Percentiles rank a stretch among this genome's conserved stretches.
Evolutionary conservation across 1,284 basidiomycete species (phyloP).

Genomic region (Cyathus olla): DNA sequence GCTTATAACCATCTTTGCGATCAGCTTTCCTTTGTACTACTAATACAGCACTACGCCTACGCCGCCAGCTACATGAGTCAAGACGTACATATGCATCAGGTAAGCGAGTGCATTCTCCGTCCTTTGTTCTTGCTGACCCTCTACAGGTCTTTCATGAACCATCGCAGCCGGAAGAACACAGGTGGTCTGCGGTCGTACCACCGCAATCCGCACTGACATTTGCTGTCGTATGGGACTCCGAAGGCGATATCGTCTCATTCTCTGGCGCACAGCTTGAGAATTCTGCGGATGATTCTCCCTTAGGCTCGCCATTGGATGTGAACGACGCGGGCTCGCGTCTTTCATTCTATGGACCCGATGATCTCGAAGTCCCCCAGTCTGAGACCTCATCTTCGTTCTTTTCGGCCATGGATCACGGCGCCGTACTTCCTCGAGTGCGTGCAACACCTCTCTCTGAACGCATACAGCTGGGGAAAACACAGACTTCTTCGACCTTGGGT

Average conservation of each 20-base stretch:
- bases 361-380: neutral
- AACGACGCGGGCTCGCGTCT: slow-evolving; percentile 38
- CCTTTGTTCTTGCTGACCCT: too few species aligned
- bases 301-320: slow-evolving; percentile 32
- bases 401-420: slow-evolving; percentile 23
- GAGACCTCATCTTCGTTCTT: slow-evolving; percentile 24
- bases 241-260: slow-evolving; percentile 67
- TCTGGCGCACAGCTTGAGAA: slow-evolving; percentile 60
- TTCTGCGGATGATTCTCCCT: slow-evolving; percentile 26
- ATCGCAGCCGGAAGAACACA: neutral
- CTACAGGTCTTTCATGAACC: too few species aligned
- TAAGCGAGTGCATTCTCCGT: too few species aligned
- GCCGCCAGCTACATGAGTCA: too few species aligned
- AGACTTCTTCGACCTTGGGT: slow-evolving; percentile 43
- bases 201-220: slow-evolving; percentile 67
- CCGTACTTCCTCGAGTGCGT: slow-evolving; percentile 10
- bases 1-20: too few species aligned
- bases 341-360: neutral
- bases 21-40: too few species aligned
- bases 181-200: slow-evolving; percentile 66
- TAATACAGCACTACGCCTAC: too few species aligned
- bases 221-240: slow-evolving; percentile 68
- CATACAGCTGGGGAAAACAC: slow-evolving; percentile 26
- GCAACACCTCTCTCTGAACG: neutral
- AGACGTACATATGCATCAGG: too few species aligned